Conservation (phyloP, 2,329 filamentous ascomycete species). For the Aspergillus glaucus region DNA sequence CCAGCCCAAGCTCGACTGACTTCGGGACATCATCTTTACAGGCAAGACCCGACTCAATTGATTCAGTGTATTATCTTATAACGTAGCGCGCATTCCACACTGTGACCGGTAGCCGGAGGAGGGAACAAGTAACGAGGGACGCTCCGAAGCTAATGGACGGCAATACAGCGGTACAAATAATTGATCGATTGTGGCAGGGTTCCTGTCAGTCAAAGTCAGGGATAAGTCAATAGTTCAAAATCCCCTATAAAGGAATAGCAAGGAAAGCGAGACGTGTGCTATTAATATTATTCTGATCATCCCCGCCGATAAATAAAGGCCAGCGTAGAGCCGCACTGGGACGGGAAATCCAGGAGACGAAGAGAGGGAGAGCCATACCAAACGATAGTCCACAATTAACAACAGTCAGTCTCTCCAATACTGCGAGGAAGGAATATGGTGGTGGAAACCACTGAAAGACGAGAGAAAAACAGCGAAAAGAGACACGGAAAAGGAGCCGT, state of each 20-base stretch:
- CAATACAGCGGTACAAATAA: neutral
- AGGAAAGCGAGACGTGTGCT: neutral
- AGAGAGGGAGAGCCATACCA: neutral
- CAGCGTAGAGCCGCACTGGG: neutral
- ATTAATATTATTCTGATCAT: neutral
- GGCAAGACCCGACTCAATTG: constrained; percentile 2
- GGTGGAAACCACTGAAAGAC: neutral
- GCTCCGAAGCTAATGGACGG: neutral
- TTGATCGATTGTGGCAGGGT: neutral
- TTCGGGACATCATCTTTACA: constrained; percentile 31
- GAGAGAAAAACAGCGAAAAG: neutral
- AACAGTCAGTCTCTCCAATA: too few relatives aligned
- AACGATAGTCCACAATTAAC: too few relatives aligned
- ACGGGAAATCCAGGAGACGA: neutral
- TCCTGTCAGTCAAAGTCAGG: neutral
- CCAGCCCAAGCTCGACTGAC: constrained; percentile 34
- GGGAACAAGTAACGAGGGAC: neutral
- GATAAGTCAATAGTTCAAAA: neutral
- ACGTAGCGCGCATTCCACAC: neutral
- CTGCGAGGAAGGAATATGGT: neutral
- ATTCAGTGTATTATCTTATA: neutral
- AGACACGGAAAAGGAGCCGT: neutral
- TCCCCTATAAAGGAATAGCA: neutral
- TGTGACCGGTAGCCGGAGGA: neutral
- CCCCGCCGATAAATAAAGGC: neutral